Evolutionary conservation across 1,284 basidiomycete species (phyloP).

Genomic region (Sparassis latifolia): DNA sequence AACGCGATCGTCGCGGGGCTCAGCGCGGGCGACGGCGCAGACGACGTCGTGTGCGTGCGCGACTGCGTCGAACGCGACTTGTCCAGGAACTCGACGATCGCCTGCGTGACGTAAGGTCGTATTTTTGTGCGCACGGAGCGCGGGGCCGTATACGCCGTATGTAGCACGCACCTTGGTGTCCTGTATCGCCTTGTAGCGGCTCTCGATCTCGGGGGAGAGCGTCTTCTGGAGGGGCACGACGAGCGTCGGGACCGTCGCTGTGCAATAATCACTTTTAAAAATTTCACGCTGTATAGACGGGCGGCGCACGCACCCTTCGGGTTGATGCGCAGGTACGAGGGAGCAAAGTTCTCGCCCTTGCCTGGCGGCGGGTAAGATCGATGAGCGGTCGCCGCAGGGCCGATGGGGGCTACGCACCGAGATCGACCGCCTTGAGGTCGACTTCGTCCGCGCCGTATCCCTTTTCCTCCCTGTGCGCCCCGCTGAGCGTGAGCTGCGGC

Average conservation of each 20-base stretch:
- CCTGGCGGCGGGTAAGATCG: slow-evolving; percentile 28
- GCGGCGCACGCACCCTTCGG: slow-evolving; percentile 48
- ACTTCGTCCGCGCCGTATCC: slow-evolving; percentile 67
- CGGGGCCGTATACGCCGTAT: neutral
- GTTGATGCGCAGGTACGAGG: slow-evolving; percentile 70
- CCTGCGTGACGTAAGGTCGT: slow-evolving; percentile 30
- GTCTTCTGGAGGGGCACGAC: slow-evolving; percentile 78
- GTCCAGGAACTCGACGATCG: slow-evolving; percentile 78
- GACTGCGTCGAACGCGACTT: slow-evolving; percentile 66
- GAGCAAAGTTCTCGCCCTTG: slow-evolving; percentile 63
- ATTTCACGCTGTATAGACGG: neutral
- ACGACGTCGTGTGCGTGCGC: slow-evolving; percentile 60
- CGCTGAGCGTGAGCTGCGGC: slow-evolving; percentile 5
- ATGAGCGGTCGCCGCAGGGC: neutral
- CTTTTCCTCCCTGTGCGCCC: slow-evolving; percentile 52
- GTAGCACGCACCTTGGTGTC: slow-evolving; percentile 57
- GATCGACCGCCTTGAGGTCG: slow-evolving; percentile 55
- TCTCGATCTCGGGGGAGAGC: slow-evolving; percentile 64
- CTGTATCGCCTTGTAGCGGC: slow-evolving; percentile 74
- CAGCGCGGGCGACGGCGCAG: slow-evolving; percentile 69
- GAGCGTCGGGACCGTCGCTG: slow-evolving; percentile 79
- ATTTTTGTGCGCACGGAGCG: too few species aligned
- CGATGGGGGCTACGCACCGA: slow-evolving; percentile 35
- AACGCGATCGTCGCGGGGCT: slow-evolving; percentile 79
- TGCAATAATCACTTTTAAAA: neutral